Percentiles rank a stretch among this genome's conserved stretches.
Evolutionary conservation across 306 rosid genomes (phyloP).

Genomic region (Cercis canadensis): DNA sequence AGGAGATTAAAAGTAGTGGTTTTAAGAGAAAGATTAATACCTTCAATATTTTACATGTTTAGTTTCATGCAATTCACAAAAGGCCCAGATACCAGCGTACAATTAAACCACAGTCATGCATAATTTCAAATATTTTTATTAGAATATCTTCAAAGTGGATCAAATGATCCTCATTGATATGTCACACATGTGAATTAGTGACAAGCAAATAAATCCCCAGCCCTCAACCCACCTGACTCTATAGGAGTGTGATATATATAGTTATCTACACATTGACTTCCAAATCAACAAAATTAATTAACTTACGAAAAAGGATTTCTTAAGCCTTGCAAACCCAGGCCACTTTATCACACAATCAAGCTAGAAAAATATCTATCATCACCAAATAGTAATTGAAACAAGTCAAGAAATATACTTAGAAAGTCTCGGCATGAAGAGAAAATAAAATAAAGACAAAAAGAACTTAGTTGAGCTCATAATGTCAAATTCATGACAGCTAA

Average conservation of each 20-base stretch:
- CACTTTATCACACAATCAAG: not conserved
- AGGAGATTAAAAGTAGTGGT: too few species aligned
- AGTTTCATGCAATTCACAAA: too few species aligned
- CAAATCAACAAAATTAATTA: not conserved
- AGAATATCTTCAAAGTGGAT: too few species aligned
- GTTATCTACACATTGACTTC: not conserved
- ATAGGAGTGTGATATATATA: not conserved
- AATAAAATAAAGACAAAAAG: conserved; percentile 3
- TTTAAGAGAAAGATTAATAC: too few species aligned
- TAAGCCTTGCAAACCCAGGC: not conserved
- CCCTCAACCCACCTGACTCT: too few species aligned
- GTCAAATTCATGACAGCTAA: conserved; percentile 18
- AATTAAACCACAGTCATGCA: too few species aligned
- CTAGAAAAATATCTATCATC: not conserved
- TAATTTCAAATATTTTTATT: too few species aligned
- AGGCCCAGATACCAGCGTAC: too few species aligned
- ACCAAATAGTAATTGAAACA: not conserved
- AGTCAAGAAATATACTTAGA: not conserved
- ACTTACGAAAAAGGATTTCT: not conserved
- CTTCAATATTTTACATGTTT: too few species aligned
- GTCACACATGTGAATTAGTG: too few species aligned
- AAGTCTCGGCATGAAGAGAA: not conserved
- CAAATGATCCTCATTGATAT: too few species aligned
- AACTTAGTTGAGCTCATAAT: not conserved
- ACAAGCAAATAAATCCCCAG: too few species aligned